Evolutionary conservation across 2,329 filamentous ascomycete species (phyloP), one percentile per base, ranked within the genome.

Genomic region (Aspergillus novofumigatus): DNA sequence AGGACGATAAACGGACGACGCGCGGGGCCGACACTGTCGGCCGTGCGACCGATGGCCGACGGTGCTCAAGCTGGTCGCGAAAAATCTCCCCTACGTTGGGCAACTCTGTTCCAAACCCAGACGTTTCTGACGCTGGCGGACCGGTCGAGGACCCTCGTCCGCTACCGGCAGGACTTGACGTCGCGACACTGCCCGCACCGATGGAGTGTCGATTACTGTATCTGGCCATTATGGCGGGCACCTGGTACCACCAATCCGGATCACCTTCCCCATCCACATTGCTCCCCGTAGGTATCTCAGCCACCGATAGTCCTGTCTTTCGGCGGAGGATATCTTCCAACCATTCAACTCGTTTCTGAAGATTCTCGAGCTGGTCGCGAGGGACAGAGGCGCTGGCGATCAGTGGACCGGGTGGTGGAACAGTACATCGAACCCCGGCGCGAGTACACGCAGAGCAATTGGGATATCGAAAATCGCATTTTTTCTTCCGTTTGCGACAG

Each of bases 391-490:
- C 67, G 56, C 62, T 73, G 44, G 72, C 69, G 59, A 74, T 67
- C 56, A 73, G 71, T 10, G 72, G 70, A 4, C 72, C 72, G 9
- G 71, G 72, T 1, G 72, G 71, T 20, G 72, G 71, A 26, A 75
- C 71, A 32, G 72, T 75, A 56, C 72, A 75, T 49, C 72, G 72
- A 25, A 75, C 72, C n/a, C 72, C 72, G 41, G 72, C 72, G 49
- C 72, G 71, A 14, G 70, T 72, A 53, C 72, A 75, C 20, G 72
- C 72, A 28, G 71, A 73, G 53, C 72, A 75, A 57, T 75, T 75
- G 29, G 72, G 72, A 51, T 75, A 75, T 45, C 71, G 71, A 52
- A 75, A 75, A 57, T 75, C 72, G 59, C 72, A 75, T 67, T 75
- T 75, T 62, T 75, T 75, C 62, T 75, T 75, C 7, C 72, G 63